Conservation (phyloP, 768 basidiomycete species). For the Rhizopogon salebrosus region DNA sequence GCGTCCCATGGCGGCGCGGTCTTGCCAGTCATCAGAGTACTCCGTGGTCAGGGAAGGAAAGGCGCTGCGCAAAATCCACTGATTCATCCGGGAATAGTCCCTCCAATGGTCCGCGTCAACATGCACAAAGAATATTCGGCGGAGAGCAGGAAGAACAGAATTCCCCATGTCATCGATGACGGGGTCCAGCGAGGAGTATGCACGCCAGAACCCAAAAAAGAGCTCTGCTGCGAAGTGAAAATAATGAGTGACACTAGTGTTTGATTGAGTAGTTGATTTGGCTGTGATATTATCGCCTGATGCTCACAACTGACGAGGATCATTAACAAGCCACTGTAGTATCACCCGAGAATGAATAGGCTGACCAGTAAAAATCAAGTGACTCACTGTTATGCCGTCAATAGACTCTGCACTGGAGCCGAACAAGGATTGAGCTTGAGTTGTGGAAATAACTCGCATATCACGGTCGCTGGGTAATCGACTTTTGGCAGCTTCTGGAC, state of each 20-base stretch:
- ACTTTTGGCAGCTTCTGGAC: constrained; percentile 43
- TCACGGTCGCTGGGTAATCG: constrained; percentile 77
- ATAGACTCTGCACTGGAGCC: constrained; percentile 67
- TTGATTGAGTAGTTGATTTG: background rate
- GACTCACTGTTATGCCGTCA: constrained; percentile 69
- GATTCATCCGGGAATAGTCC: constrained; percentile 89
- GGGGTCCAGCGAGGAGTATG: constrained; percentile 79
- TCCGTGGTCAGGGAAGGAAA: constrained; percentile 82
- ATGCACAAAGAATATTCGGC: constrained; percentile 73
- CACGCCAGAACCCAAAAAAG: constrained; percentile 88
- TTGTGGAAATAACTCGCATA: constrained; percentile 67
- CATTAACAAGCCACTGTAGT: constrained; percentile 71
- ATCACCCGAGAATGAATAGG: background rate
- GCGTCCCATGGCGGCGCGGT: constrained; percentile 63
- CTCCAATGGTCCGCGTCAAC: constrained; percentile 78
- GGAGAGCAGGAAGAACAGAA: constrained; percentile 67
- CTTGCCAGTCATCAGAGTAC: constrained; percentile 79
- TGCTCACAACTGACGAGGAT: constrained; percentile 78
- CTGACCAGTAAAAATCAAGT: constrained; percentile 1
- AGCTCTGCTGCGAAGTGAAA: constrained; percentile 94
- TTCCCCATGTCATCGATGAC: constrained; percentile 59
- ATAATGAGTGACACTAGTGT: constrained; percentile 76
- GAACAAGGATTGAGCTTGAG: constrained; percentile 63
- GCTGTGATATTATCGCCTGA: background rate
- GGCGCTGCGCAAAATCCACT: constrained; percentile 73